Base-by-base conservation (phyloP, 2,329 filamentous ascomycete species). In the Alternaria gaisen region DNA sequence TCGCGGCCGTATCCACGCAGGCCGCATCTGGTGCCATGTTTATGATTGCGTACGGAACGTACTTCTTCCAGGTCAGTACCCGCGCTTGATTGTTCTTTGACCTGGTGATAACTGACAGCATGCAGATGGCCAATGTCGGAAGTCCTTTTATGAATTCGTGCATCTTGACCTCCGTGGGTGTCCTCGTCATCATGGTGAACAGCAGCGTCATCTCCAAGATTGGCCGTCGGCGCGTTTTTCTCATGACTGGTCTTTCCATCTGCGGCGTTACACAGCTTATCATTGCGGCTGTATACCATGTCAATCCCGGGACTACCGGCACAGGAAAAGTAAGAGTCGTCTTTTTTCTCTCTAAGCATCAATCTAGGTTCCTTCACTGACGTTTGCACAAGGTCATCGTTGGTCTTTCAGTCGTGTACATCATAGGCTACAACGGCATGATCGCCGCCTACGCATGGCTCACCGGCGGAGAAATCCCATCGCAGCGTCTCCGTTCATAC, bases 371-470 rank as follows among this genome's bases (percentile, higher is more conserved):
- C 32, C 32, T 10, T 7, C 20, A 38, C 61, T 68, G 16, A 63
- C 10, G 14, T 34, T 4, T 11, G 24, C 24, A 10, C 4, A 11
- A 71, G 69, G 78, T 79, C 14, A 83, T 88, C 12, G 83, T 88
- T 3, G 85, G 77, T 0, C 73, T 88, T 10, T 83, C 84, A 7
- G 81, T 86, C 16, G 63, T 87, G 44, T 87, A 86, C 65, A 84
- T 87, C 59, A 68, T 83, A 30, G 81, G 79, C 3, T 87, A 87
- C 69, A 87, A 86, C 64, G 79, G 82, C 22, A 81, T 86, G 79
- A 80, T 87, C 11, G 77, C 84, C 0, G 83, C 83, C 0, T 88
- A 87, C 62, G 83, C 86, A 1, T 88, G 86, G 85, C 78, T 88
- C 0, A 82, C 82, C 0, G 85, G 84, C 9, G 86, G 86, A 28